Evolutionary conservation across 345 rosid species (phyloP), one percentile per base, ranked within the genome.

Genomic region (Eucalyptus globulus): DNA sequence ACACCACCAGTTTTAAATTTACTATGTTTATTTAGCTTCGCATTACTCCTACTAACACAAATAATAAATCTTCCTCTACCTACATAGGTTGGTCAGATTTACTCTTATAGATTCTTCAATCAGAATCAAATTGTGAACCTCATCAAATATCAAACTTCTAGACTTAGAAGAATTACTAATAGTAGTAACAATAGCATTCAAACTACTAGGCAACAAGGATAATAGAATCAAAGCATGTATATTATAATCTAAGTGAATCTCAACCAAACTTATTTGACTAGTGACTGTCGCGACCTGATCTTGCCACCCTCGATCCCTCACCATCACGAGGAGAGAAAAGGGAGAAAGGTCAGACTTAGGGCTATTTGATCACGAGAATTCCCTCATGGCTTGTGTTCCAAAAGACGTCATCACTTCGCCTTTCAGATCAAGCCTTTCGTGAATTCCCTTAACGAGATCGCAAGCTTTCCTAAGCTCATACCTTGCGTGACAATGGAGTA

Each of bases 271-370:
- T 24, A 9, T 22, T 56, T 56, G 5, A 56, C 62, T 22, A 56
- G 19, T 50, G 53, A 50, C 0, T 51, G 1, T 51, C 2, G 0
- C 8, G 4, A 51, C 54, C 8, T 1, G 0, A 51, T 51, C 54
- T 16, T 0, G 1, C 21, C 3, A 0, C 8, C 54, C 21, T 50
- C 8, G 0, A 51, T 51, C 54, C 54, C 54, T 51, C 19, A 51
- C 0, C 8, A 3, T 51, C 54, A 51, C 2, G 0, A 51, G 54
- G 2, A 51, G 54, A 51, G 54, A 16, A 51, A 51, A 51, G 8
- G 54, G 54, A 1, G 54, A 51, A 51, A 51, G 3, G 21, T 51
- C 54, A 6, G 21, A 51, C 3, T 16, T 51, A 51, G 7, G 21
- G 54, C 1, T 51, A 51, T 16, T 51, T 51, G 21, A 51, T 51